Base-by-base conservation (phyloP, 2,329 filamentous ascomycete species). In the Paramyrothecium sp. region DNA sequence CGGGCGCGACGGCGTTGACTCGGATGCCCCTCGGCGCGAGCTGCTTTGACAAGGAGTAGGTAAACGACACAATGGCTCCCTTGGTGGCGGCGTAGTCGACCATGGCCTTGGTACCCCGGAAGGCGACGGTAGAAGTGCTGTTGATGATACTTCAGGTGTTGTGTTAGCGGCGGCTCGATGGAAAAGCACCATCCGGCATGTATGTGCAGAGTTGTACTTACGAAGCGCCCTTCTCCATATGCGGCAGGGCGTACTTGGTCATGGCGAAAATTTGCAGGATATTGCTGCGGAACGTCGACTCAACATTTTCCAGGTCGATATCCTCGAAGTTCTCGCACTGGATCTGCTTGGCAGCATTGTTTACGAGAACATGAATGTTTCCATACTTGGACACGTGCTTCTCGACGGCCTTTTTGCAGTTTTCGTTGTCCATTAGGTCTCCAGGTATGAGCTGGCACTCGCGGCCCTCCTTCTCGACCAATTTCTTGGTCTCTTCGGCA, bases 241-340 rank as follows among this genome's bases (percentile, higher is more conserved):
- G 78, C 5, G 78, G 78, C 8, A 86, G 67, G 0, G 82, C 75
- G 59, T 78, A 85, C 65, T 86, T 86, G 5, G 80, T 80, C 59
- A 86, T 73, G n/a, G 82, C 81, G 63, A 87, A 83, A 74, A 85
- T 85, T 55, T 81, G 77, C 10, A 84, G 62, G 33, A 86, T 80
- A 58, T 86, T 86, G 58, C 75, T 79, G 49, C 77, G 77, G 74
- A 86, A 88, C 0, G 79, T 81, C 61, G 78, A 81, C 60, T 85
- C 80, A 0, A 86, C 81, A 1, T 77, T 71, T 16, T 81, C 75
- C 1, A 87, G 73, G 64, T 85, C 76, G 26, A 83, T 85, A 1
- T 85, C 75, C 34, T 73, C 71, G 20, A 85, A 77, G 33, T 85
- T 75, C 7, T 77, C 67, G 66, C 77, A 83, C 69, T 81, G 78